Evolutionary conservation across 1,139 yeast genomes (phyloP).

Genomic region (Geotrichum fermentans): DNA sequence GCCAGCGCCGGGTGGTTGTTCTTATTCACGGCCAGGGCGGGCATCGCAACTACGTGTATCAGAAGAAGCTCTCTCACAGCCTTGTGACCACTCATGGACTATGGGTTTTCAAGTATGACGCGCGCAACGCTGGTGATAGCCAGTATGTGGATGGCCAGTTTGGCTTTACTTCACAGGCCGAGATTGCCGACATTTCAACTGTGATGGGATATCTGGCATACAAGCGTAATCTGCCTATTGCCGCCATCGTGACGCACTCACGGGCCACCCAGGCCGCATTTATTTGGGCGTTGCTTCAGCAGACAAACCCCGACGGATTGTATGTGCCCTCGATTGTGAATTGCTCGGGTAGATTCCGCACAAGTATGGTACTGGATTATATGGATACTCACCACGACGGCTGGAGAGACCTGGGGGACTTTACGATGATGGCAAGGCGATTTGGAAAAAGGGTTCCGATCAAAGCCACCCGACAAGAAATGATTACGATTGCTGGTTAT

Average conservation of each 20-base stretch:
- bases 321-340: conserved; percentile 63
- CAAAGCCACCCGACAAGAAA: conserved; percentile 50
- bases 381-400: conserved; percentile 24
- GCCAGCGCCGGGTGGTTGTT: conserved; percentile 40
- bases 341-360: conserved; percentile 59
- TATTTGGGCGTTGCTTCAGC: conserved; percentile 56
- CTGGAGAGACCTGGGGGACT: conserved; percentile 34
- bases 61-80: conserved; percentile 54
- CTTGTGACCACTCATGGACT: conserved; percentile 59
- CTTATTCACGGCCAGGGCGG: conserved; percentile 78
- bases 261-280: conserved; percentile 75
- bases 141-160: conserved; percentile 46
- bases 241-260: conserved; percentile 63
- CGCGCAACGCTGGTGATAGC: conserved; percentile 79
- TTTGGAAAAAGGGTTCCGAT: conserved; percentile 46
- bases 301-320: conserved; percentile 33
- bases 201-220: conserved; percentile 40
- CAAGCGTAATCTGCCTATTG: conserved; percentile 39
- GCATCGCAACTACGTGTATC: conserved; percentile 76
- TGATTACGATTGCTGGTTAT: conserved; percentile 48
- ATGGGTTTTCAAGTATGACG: conserved; percentile 70
- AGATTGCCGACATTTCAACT: conserved; percentile 59
- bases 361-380: conserved; percentile 33
- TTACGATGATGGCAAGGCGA: conserved; percentile 51
- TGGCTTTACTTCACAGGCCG: conserved; percentile 53